A percentile compares a stretch with the other conserved stretches of the same genome.
These are phyloP conservation scores for Aspergillus olivimuriae DNA, from an alignment of 495 filamentous ascomycete species.

Conservation along the genomic window DNA sequence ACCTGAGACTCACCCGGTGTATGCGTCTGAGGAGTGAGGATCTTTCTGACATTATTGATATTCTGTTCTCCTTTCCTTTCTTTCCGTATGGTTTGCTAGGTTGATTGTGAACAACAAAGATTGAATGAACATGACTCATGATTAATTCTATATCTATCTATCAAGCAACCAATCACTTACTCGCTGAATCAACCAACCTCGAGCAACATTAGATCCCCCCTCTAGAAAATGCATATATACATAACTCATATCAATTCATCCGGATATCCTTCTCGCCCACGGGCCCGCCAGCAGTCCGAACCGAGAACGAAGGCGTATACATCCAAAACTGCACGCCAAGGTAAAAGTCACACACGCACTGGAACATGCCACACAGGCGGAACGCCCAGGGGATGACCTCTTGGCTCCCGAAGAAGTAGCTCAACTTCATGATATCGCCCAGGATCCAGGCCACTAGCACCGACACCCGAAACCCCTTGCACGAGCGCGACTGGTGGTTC, in stretches of 20 bases:
- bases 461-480: conserved; percentile 82
- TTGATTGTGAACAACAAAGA: too few species aligned
- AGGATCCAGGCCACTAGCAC: conserved; percentile 84
- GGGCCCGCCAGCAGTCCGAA: conserved; percentile 17
- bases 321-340: conserved; percentile 81
- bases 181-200: too few species aligned
- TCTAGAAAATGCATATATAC: too few species aligned
- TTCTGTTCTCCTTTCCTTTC: too few species aligned
- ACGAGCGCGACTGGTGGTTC: conserved; percentile 72
- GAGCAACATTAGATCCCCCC: too few species aligned
- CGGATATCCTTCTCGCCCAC: conserved; percentile 40
- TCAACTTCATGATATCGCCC: conserved; percentile 93
- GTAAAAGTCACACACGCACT: conserved; percentile 76
- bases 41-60: too few species aligned
- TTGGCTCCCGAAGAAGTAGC: conserved; percentile 76
- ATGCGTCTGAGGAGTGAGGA: too few species aligned
- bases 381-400: conserved; percentile 76
- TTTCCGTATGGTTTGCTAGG: too few species aligned
- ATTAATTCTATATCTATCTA: background rate
- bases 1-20: too few species aligned
- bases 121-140: too few species aligned
- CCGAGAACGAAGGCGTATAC: conserved; percentile 55
- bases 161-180: too few species aligned
- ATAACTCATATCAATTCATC: conserved; percentile 33
- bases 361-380: conserved; percentile 87